A percentile compares a stretch with the other conserved stretches of the same genome.
These are phyloP conservation scores for Rhinocladiella similis DNA, from an alignment of 2,329 filamentous ascomycete genomes.

Conservation along the genomic window DNA sequence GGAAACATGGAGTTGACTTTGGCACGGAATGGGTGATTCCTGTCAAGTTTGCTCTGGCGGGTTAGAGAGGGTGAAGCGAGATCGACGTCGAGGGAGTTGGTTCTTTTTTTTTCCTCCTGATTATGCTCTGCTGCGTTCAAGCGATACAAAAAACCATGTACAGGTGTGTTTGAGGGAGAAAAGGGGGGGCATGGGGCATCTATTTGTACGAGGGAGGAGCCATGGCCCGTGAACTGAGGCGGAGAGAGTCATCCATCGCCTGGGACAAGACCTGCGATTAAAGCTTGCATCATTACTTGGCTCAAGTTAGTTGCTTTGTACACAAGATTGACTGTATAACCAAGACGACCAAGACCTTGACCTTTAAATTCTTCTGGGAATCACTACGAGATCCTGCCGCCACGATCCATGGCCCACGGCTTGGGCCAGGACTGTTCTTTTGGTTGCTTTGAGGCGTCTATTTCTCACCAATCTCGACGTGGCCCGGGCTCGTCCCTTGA, in stretches of 20 bases:
- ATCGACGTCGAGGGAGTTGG: too few relatives aligned
- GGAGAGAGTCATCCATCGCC: too few relatives aligned
- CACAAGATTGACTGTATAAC: not conserved
- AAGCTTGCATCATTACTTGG: not conserved
- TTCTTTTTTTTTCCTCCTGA: not conserved
- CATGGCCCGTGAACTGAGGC: too few relatives aligned
- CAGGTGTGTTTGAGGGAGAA: not conserved
- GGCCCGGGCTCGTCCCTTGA: too few relatives aligned
- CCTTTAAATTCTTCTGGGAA: too few relatives aligned
- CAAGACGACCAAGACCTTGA: not conserved
- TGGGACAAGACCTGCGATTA: not conserved
- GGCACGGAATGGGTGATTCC: slow-evolving; percentile 79
- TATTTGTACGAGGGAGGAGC: too few relatives aligned
- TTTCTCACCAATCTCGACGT: too few relatives aligned
- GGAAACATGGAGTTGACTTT: slow-evolving; percentile 84
- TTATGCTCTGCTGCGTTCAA: slow-evolving; percentile 19
- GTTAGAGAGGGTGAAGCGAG: slow-evolving; percentile 1
- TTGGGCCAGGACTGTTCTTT: too few relatives aligned
- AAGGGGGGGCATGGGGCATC: not conserved
- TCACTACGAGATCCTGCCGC: too few relatives aligned
- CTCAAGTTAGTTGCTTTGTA: not conserved
- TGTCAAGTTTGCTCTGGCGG: slow-evolving; percentile 23
- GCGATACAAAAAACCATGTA: slow-evolving; percentile 6
- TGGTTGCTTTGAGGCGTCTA: too few relatives aligned
- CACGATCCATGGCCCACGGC: too few relatives aligned